A percentile compares a stretch with the other conserved stretches of the same genome.
Evolutionary conservation across 1,284 basidiomycete species (phyloP).

Genomic region (Somion occarium): DNA sequence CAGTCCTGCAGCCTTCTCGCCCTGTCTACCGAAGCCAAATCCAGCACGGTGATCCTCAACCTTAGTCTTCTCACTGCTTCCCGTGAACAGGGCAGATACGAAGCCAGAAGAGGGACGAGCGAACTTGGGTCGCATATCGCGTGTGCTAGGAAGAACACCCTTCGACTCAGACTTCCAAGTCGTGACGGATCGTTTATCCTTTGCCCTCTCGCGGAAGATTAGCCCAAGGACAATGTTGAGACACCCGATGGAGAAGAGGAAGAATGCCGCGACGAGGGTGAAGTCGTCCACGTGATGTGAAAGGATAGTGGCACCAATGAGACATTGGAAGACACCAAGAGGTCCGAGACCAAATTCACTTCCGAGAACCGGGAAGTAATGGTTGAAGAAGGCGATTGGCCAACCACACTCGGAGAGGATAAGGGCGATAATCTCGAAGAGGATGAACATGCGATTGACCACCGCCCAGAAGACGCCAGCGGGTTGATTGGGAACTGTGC

Average conservation of each 20-base stretch:
- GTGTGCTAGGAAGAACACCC: conserved; percentile 50
- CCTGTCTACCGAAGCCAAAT: conserved; percentile 65
- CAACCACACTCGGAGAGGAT: conserved; percentile 78
- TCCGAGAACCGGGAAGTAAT: conserved; percentile 82
- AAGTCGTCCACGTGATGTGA: conserved; percentile 83
- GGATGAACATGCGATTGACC: conserved; percentile 77
- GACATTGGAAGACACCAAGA: conserved; percentile 78
- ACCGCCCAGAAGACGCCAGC: conserved; percentile 89
- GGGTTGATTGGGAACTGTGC: conserved; percentile 85
- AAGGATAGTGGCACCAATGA: conserved; percentile 81
- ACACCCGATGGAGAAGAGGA: conserved; percentile 82
- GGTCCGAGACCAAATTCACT: conserved; percentile 78
- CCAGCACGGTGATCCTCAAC: conserved; percentile 21
- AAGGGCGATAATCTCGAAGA: conserved; percentile 76
- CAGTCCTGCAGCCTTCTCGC: conserved; percentile 69
- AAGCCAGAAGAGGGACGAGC: conserved; percentile 36
- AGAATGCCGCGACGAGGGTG: conserved; percentile 80
- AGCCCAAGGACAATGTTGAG: conserved; percentile 78
- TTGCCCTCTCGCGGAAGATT: conserved; percentile 62
- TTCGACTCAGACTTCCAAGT: conserved; percentile 60
- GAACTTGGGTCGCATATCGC: conserved; percentile 38
- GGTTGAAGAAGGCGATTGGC: conserved; percentile 72
- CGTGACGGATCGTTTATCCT: conserved; percentile 58
- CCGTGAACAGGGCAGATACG: conserved; percentile 23
- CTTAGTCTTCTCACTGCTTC: conserved; percentile 12